Conservation (phyloP, 2,329 filamentous ascomycete species). For the Aspergillus niger region DNA sequence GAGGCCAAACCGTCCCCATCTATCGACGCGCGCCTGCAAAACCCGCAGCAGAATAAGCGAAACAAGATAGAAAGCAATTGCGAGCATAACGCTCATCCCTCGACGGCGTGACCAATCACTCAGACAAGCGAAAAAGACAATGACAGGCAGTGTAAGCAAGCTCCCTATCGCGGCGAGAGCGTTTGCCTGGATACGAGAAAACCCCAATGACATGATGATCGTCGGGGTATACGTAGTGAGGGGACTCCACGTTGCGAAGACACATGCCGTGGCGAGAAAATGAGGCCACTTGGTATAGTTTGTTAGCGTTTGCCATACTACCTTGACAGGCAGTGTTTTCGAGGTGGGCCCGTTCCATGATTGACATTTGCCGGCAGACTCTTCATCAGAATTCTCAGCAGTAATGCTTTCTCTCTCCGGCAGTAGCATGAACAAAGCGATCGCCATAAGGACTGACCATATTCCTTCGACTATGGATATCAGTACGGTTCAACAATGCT, state of each 20-base stretch:
- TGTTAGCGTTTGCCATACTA: constrained; percentile 49
- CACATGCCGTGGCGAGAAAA: constrained; percentile 53
- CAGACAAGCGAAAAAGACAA: constrained; percentile 53
- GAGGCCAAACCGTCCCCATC: constrained; percentile 54
- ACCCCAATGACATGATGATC: constrained; percentile 45
- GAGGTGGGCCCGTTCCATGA: constrained; percentile 9
- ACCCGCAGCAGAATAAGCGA: constrained; percentile 45
- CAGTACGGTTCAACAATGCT: background rate
- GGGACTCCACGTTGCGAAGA: constrained; percentile 57
- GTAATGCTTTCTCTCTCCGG: constrained; percentile 26
- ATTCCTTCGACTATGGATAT: constrained; percentile 46
- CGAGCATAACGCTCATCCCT: constrained; percentile 48
- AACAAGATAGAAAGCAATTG: constrained; percentile 51
- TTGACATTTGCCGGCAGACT: background rate
- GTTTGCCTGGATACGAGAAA: constrained; percentile 50
- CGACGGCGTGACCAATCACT: constrained; percentile 51
- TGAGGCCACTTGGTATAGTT: constrained; percentile 53
- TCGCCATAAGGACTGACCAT: background rate
- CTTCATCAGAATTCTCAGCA: background rate
- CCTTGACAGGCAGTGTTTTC: constrained; percentile 37
- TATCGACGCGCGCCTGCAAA: constrained; percentile 48
- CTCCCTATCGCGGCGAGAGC: constrained; percentile 47
- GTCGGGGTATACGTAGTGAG: constrained; percentile 55
- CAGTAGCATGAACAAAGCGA: background rate
- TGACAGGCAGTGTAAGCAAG: constrained; percentile 50